phyloP scores from a whole-genome alignment of 2,329 filamentous ascomycete species.

The Ophidiomyces ophidiicola region DNA sequence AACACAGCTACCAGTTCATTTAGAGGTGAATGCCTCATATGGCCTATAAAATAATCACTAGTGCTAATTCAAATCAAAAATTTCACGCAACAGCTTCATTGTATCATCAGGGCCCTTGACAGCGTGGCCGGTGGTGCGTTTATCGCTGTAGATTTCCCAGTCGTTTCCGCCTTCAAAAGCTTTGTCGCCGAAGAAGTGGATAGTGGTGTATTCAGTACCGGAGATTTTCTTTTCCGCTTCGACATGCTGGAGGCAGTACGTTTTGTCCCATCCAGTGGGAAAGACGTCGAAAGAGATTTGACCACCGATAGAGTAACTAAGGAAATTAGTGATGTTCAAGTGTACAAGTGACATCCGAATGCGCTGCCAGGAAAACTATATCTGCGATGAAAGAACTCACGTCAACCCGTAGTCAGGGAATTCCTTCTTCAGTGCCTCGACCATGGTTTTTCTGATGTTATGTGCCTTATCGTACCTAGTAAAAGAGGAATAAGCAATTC shows the following conservation, averaged over 20 bases:
- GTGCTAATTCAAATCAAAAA: slow-evolving; percentile 49
- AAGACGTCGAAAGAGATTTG: slow-evolving; percentile 99
- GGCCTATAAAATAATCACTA: no score
- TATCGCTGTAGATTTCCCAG: slow-evolving; percentile 80
- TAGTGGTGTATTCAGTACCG: slow-evolving; percentile 57
- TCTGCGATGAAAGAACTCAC: slow-evolving; percentile 45
- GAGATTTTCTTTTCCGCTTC: slow-evolving; percentile 64
- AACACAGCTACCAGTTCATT: no score
- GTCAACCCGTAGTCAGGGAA: slow-evolving; percentile 78
- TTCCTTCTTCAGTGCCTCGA: slow-evolving; percentile 61
- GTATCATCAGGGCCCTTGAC: slow-evolving; percentile 77
- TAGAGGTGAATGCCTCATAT: no score
- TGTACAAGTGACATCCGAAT: no score
- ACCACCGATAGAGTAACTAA: slow-evolving; percentile 81
- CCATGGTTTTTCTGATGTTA: slow-evolving; percentile 63
- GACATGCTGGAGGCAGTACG: slow-evolving; percentile 81
- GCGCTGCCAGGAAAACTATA: no score
- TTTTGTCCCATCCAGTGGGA: slow-evolving; percentile 96
- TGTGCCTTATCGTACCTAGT: slow-evolving; percentile 63
- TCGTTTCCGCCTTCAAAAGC: slow-evolving; percentile 83
- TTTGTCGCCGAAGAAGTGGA: slow-evolving; percentile 99
- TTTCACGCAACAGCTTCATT: slow-evolving; percentile 61
- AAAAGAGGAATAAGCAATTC: not conserved
- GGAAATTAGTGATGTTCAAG: no score
- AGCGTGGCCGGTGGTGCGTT: slow-evolving; percentile 70